Percentiles rank a stretch among this genome's conserved stretches.
Conservation (phyloP, 306 rosid species). For the Argentina anserina region DNA sequence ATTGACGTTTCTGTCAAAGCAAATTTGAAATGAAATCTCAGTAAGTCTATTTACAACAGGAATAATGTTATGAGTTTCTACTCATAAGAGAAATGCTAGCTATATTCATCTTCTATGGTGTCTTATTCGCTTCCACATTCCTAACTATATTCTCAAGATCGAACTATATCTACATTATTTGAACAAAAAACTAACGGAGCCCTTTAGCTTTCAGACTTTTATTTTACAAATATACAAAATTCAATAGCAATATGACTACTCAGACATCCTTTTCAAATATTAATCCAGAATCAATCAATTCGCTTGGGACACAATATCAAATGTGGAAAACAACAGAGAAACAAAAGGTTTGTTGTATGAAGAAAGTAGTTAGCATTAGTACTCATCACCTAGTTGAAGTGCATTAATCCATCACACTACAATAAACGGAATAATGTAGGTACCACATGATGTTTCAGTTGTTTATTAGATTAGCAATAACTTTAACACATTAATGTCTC, state of each 20-base stretch:
- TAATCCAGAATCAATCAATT: background rate
- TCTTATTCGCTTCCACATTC: background rate
- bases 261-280: background rate
- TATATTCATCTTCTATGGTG: too few species aligned
- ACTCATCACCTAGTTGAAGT: background rate
- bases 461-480: conserved; percentile 37
- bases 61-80: too few species aligned
- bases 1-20: too few species aligned
- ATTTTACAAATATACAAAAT: too few species aligned
- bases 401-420: background rate
- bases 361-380: background rate
- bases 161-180: background rate
- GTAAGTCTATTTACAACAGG: too few species aligned
- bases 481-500: conserved; percentile 53
- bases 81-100: too few species aligned
- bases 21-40: too few species aligned
- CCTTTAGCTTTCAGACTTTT: background rate
- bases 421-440: background rate
- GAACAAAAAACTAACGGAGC: background rate
- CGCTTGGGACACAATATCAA: background rate
- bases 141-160: background rate
- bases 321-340: background rate
- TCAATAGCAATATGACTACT: background rate
- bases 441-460: conserved; percentile 37
- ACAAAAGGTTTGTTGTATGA: background rate